phyloP scores from a whole-genome alignment of 225 moss, liverwort and hornwort genomes.

The Takakia lepidozioides region DNA sequence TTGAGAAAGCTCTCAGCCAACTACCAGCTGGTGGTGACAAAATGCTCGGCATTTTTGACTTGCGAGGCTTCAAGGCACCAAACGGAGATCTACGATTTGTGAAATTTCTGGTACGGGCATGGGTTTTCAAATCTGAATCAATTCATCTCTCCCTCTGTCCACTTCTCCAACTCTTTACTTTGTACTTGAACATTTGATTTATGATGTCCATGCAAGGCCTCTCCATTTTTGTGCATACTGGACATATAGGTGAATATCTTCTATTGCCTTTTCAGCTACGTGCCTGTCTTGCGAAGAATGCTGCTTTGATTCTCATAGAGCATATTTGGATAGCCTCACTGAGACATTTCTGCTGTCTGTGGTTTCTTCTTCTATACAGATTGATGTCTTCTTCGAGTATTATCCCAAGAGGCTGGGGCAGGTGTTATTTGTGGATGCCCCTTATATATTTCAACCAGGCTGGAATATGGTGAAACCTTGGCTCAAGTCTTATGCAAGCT shows the following conservation, averaged over 20 bases:
- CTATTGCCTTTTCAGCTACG: too few relatives aligned
- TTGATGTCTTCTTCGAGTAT: slow-evolving; percentile 71
- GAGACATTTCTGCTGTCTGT: too few relatives aligned
- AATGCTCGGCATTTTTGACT: slow-evolving; percentile 66
- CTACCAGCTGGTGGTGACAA: slow-evolving; percentile 52
- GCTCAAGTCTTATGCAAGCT: slow-evolving; percentile 57
- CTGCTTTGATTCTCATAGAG: too few relatives aligned
- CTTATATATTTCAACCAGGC: slow-evolving; percentile 71
- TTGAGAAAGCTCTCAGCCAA: slow-evolving; percentile 60
- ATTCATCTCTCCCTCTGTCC: too few relatives aligned
- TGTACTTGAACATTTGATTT: too few relatives aligned
- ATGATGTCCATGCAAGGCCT: too few relatives aligned
- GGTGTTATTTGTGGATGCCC: slow-evolving; percentile 72
- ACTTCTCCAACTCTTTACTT: too few relatives aligned
- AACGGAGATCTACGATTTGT: slow-evolving; percentile 73
- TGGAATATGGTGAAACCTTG: slow-evolving; percentile 67
- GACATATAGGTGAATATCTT: too few relatives aligned
- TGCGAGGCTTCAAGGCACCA: slow-evolving; percentile 61
- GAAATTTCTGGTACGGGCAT: slow-evolving; percentile 47
- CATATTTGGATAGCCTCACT: too few relatives aligned
- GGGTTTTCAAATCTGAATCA: too few relatives aligned
- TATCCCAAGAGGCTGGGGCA: slow-evolving; percentile 80
- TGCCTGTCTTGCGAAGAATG: too few relatives aligned
- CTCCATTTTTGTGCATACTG: too few relatives aligned
- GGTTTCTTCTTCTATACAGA: slow-evolving; percentile 23